These are phyloP conservation scores for Bipolaris cookei DNA, from an alignment of 2,329 filamentous ascomycete genomes.

Conservation along the genomic window DNA sequence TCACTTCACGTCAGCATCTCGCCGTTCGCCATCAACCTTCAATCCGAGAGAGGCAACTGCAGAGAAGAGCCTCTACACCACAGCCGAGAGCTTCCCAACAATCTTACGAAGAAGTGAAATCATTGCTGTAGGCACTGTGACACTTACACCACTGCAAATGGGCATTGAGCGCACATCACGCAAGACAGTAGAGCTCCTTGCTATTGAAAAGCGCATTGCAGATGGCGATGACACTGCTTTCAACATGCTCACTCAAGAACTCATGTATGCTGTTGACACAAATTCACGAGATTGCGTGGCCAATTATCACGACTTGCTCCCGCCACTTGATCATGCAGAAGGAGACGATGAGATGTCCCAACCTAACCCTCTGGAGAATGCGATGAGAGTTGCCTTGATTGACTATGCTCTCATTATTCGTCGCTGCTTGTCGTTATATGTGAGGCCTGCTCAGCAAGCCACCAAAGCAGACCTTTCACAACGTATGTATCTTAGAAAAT, in stretches of 20 bases:
- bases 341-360: slow-evolving; percentile 52
- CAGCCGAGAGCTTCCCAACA: slow-evolving; percentile 86
- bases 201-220: slow-evolving; percentile 74
- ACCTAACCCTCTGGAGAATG: slow-evolving; percentile 69
- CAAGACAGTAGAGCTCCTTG: slow-evolving; percentile 84
- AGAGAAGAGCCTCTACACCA: slow-evolving; percentile 84
- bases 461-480: slow-evolving; percentile 66
- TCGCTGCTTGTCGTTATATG: slow-evolving; percentile 75
- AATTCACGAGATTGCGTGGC: slow-evolving; percentile 77
- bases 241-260: slow-evolving; percentile 73
- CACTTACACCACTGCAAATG: slow-evolving; percentile 79
- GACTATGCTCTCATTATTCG: slow-evolving; percentile 91
- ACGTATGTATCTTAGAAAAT: slow-evolving; percentile 60
- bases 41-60: slow-evolving; percentile 74
- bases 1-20: slow-evolving; percentile 77
- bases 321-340: slow-evolving; percentile 51
- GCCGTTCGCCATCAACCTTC: slow-evolving; percentile 71
- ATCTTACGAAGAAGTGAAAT: slow-evolving; percentile 90
- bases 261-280: slow-evolving; percentile 77
- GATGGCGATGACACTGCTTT: slow-evolving; percentile 75
- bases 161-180: slow-evolving; percentile 87
- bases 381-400: slow-evolving; percentile 82
- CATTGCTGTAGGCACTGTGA: slow-evolving; percentile 68
- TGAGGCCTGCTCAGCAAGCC: slow-evolving; percentile 66
- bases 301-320: slow-evolving; percentile 76